Conservation (phyloP, 306 rosid genomes). For the Gynostemma pentaphyllum region DNA sequence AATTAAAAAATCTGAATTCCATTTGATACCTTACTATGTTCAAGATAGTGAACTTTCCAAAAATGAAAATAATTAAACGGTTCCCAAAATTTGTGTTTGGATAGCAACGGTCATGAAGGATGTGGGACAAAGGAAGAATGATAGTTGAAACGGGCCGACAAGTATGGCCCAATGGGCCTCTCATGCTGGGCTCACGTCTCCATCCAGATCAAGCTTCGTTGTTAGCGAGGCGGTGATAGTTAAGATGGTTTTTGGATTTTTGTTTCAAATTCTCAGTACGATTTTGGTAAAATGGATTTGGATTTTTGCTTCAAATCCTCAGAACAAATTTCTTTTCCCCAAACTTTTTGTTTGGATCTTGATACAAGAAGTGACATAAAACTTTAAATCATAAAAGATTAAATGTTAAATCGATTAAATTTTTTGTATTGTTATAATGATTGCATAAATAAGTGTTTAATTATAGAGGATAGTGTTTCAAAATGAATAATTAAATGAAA, state of each 20-base stretch:
- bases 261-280: slow-evolving; percentile 4
- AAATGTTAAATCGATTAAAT: not conserved
- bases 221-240: not conserved
- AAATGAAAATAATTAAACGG: not conserved
- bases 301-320: too few relatives aligned
- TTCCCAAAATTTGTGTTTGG: not conserved
- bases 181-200: not conserved
- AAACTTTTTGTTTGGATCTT: too few relatives aligned
- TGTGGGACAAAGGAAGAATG: not conserved
- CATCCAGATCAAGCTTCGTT: slow-evolving; percentile 1
- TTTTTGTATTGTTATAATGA: slow-evolving; percentile 1
- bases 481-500: too few relatives aligned
- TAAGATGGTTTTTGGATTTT: not conserved
- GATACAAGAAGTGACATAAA: not conserved
- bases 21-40: too few relatives aligned
- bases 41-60: too few relatives aligned
- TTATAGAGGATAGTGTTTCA: not conserved
- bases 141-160: not conserved
- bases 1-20: too few relatives aligned
- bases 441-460: not conserved
- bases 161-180: slow-evolving; percentile 10
- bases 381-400: not conserved
- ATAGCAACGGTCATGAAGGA: not conserved
- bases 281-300: too few relatives aligned
- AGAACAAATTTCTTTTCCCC: too few relatives aligned